Evolutionary conservation across 768 basidiomycete species (phyloP), one percentile per base, ranked within the genome.

Genomic region (Daedaleopsis sinensis): DNA sequence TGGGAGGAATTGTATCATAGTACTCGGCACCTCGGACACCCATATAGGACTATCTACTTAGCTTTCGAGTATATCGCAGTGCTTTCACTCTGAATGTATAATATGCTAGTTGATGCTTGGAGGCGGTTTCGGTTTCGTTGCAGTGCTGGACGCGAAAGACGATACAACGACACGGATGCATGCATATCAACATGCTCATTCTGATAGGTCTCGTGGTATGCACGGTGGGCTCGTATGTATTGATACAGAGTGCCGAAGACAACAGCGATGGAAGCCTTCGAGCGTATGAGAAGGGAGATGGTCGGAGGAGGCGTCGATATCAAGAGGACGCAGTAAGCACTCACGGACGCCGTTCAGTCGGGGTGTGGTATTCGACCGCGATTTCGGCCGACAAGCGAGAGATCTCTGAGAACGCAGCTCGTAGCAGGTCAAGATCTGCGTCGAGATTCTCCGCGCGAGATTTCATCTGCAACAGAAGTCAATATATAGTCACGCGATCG

Each of bases 381-480:
- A 60, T 69, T 19, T 72, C 70, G 0, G 88, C 80, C 6, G 84
- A 83, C 13, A 94, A 80, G 38, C 93, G 80, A 16, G 93, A 94
- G 35, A 94, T 94, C 68, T 94, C 93, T 9, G 90, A 92, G 70
- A 94, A 94, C 0, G 92, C 91, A 19, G 78, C 85, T 69, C 84
- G 84, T 48, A 96, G 82, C 21, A 88, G 79, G 68, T 96, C 94
- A 13, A 96, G 82, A 71, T 95, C 91, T 5, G 83, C 80, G 68
- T 96, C 94, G 13, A 95, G 83, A 54, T 87, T 86, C 71, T 96
- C 94, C 1, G 94, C 93, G 13, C 91, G 84, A 7, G 84, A 82
- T 73, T 94, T 96, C 88, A 96, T 94, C 94, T 94, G 65, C 47
- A 38, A 23, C 10, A 7, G 23, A 13, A 11, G 6, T 5, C 6